A percentile compares a stretch with the other conserved stretches of the same genome.
Conservation (phyloP, 2,329 filamentous ascomycete genomes). For the Clonostachys solani region DNA sequence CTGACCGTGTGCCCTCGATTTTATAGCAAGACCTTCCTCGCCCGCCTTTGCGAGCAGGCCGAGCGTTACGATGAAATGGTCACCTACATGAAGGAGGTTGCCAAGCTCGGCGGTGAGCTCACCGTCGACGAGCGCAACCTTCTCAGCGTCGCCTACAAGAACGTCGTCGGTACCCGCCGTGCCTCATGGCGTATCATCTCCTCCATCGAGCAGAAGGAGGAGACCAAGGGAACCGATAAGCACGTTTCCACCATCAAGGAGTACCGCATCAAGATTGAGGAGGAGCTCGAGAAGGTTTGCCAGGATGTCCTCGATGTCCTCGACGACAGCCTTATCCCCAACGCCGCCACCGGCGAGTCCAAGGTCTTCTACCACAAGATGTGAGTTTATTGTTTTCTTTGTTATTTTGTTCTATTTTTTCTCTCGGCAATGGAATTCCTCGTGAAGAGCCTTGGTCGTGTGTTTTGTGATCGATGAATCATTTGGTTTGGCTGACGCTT, state of each 20-base stretch:
- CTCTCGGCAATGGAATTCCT: background rate
- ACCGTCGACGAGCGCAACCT: constrained; percentile 98
- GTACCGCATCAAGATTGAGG: constrained; percentile 98
- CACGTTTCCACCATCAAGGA: constrained; percentile 92
- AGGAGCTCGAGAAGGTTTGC: constrained; percentile 95
- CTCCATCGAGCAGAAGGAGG: constrained; percentile 99
- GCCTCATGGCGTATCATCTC: constrained; percentile 99
- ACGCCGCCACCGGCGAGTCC: constrained; percentile 93
- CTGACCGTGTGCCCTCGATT: constrained; percentile 15
- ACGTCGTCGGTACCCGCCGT: constrained; percentile 96
- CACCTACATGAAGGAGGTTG: constrained; percentile 99
- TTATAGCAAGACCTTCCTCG: constrained; percentile 96
- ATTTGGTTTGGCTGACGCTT: too few species aligned
- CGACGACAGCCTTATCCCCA: constrained; percentile 89
- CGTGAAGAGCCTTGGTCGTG: background rate
- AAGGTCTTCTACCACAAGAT: constrained; percentile 99
- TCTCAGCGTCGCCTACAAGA: constrained; percentile 99
- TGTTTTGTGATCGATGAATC: background rate
- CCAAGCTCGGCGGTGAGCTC: constrained; percentile 77
- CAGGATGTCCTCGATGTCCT: constrained; percentile 95
- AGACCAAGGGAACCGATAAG: constrained; percentile 96
- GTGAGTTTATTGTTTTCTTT: constrained; percentile 39
- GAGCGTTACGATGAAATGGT: constrained; percentile 99
- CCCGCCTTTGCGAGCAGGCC: constrained; percentile 99
- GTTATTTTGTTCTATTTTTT: background rate